Percentiles rank a stretch among this genome's conserved stretches.
Evolutionary conservation across 352 stramenopile species (phyloP).

Genomic region (Phytophthora aleatoria): DNA sequence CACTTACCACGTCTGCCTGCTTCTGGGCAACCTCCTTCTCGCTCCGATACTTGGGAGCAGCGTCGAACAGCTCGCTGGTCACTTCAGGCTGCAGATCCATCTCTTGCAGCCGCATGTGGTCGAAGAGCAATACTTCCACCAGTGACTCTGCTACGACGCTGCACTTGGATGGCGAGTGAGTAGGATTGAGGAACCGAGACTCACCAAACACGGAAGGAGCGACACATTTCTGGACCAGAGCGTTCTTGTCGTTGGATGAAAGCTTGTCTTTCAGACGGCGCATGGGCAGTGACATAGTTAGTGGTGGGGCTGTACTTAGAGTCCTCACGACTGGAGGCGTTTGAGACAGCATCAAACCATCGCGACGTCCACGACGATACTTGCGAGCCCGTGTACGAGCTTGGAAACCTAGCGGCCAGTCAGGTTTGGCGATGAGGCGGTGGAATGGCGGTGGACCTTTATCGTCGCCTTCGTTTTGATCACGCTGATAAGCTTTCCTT

Average conservation of each 20-base stretch:
- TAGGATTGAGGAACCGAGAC: slow-evolving; percentile 56
- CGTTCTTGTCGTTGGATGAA: slow-evolving; percentile 41
- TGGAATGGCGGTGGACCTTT: slow-evolving; percentile 56
- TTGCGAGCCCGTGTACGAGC: slow-evolving; percentile 52
- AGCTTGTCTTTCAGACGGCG: slow-evolving; percentile 34
- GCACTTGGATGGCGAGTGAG: slow-evolving; percentile 59
- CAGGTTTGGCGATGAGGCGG: slow-evolving; percentile 51
- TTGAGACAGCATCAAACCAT: slow-evolving; percentile 42
- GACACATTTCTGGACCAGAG: slow-evolving; percentile 48
- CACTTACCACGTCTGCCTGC: slow-evolving; percentile 39
- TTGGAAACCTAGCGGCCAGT: slow-evolving; percentile 75
- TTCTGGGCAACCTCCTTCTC: slow-evolving; percentile 56
- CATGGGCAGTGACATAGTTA: slow-evolving; percentile 18
- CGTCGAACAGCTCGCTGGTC: slow-evolving; percentile 54
- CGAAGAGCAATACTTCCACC: slow-evolving; percentile 72
- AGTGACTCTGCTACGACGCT: slow-evolving; percentile 68
- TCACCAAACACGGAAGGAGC: slow-evolving; percentile 72
- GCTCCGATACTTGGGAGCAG: slow-evolving; percentile 61
- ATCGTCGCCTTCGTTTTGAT: slow-evolving; percentile 21
- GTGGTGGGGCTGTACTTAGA: not conserved
- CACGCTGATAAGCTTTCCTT: slow-evolving; percentile 5
- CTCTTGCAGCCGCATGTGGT: slow-evolving; percentile 76
- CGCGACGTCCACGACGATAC: slow-evolving; percentile 48
- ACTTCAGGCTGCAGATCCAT: slow-evolving; percentile 72
- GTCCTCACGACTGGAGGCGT: slow-evolving; percentile 11